Base-by-base conservation (phyloP, 345 rosid genomes). In the Punica granatum region DNA sequence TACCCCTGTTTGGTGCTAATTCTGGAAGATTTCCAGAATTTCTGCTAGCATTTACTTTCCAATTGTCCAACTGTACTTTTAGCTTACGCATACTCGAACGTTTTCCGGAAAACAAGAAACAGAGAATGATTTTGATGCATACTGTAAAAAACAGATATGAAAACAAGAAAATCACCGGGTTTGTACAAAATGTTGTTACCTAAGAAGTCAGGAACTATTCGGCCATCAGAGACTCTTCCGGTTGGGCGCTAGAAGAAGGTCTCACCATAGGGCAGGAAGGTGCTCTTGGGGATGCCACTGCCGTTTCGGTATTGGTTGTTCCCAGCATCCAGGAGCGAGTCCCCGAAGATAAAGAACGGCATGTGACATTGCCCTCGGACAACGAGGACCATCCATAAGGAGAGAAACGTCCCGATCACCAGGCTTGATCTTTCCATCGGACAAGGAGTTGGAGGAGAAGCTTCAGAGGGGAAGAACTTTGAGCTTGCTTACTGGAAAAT, bases 231-330 rank as follows among this genome's bases (percentile, higher is more conserved):
- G 25, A 67, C 66, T 68, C 76, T 62, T 9, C 70, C 73, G 0
- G 51, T 69, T 14, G 34, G 70, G 46, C 31, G 65, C 66, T 46
- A 48, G 66, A 74, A 74, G 73, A 74, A 69, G 67, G 73, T 74
- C 63, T 67, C 70, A 5, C 69, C 69, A 32, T 67, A 75, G 44
- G 63, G 74, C 7, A 16, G 31, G 67, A 0, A 64, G 43, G 58
- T 37, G 41, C 41, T 39, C 25, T 49, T 37, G 10, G n/a, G 14
- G 31, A 23, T 54, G 21, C n/a, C 23, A 16, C 41, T 37, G 11
- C 41, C 41, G 41, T 54, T 70, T 26, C 66, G n/a, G 25, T 49
- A 75, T 8, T 34, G 33, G 65, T 70, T 66, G 58, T 53, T 66
- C 10, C 70, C 48, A 1, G 71, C 43, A 33, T 66, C 71, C 65